These are phyloP conservation scores for Filobasidium wieringae DNA, from an alignment of 768 basidiomycete genomes.

Conservation along the genomic window DNA sequence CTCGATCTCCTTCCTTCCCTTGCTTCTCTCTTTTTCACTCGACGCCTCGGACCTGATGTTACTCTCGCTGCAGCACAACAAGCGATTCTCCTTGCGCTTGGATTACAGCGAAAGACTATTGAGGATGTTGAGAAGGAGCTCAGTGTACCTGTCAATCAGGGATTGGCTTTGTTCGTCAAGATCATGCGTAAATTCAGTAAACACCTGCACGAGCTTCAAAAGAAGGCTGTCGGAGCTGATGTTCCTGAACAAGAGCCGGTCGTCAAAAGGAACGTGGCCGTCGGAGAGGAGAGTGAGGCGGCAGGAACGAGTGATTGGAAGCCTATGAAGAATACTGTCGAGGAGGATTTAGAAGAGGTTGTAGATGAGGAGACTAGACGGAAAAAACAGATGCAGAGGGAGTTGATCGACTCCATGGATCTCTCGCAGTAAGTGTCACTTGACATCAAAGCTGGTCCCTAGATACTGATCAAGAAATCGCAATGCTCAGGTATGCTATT, in stretches of 20 bases:
- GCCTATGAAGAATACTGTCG: conserved; percentile 45
- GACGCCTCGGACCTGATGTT: conserved; percentile 48
- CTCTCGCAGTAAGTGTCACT: conserved; percentile 69
- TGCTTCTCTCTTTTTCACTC: conserved; percentile 74
- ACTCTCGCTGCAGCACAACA: conserved; percentile 77
- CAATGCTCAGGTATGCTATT: conserved; percentile 47
- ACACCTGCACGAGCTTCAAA: conserved; percentile 63
- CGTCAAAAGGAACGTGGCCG: conserved; percentile 15
- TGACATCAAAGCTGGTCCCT: too few species aligned
- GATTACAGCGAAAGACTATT: conserved; percentile 74
- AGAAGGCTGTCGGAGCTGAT: conserved; percentile 57
- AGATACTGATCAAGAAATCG: too few species aligned
- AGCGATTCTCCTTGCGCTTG: conserved; percentile 77
- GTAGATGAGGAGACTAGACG: conserved; percentile 53
- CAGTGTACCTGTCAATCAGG: conserved; percentile 70
- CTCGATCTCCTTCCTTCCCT: conserved; percentile 77
- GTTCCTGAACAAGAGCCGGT: conserved; percentile 37
- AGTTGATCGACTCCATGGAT: conserved; percentile 79
- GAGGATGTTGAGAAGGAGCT: conserved; percentile 85
- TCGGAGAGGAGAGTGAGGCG: conserved; percentile 12
- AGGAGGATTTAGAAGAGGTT: conserved; percentile 64
- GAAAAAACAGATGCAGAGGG: conserved; percentile 52
- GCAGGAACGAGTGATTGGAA: conserved; percentile 39
- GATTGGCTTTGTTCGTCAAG: conserved; percentile 82
- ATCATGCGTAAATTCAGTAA: conserved; percentile 72